Evolutionary conservation across 768 basidiomycete genomes (phyloP), one percentile per base, ranked within the genome.

Genomic region (Termitomyces sp.): DNA sequence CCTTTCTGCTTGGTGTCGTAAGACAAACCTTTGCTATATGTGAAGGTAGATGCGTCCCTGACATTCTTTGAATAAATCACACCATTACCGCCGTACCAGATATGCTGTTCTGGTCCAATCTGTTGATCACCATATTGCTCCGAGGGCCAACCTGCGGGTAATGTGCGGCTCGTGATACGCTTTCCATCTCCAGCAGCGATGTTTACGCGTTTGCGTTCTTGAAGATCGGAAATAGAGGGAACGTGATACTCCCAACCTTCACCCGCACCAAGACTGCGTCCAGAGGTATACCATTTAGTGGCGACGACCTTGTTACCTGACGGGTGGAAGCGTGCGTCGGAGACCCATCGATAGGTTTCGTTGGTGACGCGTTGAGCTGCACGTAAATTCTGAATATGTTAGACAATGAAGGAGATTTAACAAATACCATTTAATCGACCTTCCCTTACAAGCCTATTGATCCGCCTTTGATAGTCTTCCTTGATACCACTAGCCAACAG

Each of bases 201-300:
- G 8, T 40, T 63, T 5, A 87, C 67, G 16, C 83, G 79, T 40
- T 66, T 76, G 16, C 88, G 87, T 56, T 74, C 75, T 26, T 59
- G 59, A 38, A 76, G 62, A 38, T 70, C 66, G 8, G 71, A 64
- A 22, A 77, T 59, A n/a, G 69, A 72, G 11, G 85, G 85, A 26
- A 86, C 74, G 6, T 68, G 48, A 59, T 85, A 90, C 65, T 83
- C 78, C 88, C 88, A 90, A 43, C 82, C 85, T 74, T 90, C 88
- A 2, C 86, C 87, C 1, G 86, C 87, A 36, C 85, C 86, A 33
- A 89, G 72, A 51, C 83, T 85, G 7, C 88, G 81, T 3, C 52
- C 61, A 5, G 82, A 83, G 26, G 83, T 88, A 61, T 88, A 89
- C 87, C 88, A 88, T 66, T 90, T 90, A 11, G 87, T 89, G n/a